These are phyloP conservation scores for Epichloe typhina DNA, from an alignment of 2,329 filamentous ascomycete genomes.

Conservation along the genomic window DNA sequence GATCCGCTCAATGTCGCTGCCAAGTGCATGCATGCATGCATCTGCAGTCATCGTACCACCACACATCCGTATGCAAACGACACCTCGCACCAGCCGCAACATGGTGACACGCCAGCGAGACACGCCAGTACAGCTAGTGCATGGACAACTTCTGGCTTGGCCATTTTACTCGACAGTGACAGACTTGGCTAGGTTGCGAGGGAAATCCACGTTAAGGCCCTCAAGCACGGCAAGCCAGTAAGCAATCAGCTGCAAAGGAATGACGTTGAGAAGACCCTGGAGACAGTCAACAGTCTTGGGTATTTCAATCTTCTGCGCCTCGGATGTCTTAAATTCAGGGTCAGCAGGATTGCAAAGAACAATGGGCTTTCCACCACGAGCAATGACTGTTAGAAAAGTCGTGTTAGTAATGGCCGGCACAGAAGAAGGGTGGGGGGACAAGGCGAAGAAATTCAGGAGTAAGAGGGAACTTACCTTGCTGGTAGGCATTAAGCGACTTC, in stretches of 20 bases:
- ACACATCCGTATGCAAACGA: neutral
- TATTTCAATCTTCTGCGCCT: conserved; percentile 95
- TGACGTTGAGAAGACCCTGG: conserved; percentile 94
- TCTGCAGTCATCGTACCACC: neutral
- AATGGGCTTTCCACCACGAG: conserved; percentile 88
- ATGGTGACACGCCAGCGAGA: conserved; percentile 5
- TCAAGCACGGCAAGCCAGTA: conserved; percentile 98
- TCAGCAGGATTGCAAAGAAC: conserved; percentile 94
- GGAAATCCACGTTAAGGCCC: conserved; percentile 96
- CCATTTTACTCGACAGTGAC: conserved; percentile 88
- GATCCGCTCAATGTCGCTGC: conserved; percentile 5
- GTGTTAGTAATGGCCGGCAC: conserved; percentile 9
- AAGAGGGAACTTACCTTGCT: conserved; percentile 56
- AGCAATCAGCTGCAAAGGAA: conserved; percentile 92
- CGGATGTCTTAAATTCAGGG: conserved; percentile 73
- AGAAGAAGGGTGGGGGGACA: neutral
- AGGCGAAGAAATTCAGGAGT: neutral
- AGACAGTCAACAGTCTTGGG: conserved; percentile 90
- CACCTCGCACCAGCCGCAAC: conserved; percentile 2
- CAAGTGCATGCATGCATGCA: neutral
- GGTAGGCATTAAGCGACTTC: conserved; percentile 99
- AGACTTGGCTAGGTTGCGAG: conserved; percentile 95
- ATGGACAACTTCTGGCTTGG: neutral
- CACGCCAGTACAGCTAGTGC: neutral
- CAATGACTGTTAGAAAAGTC: conserved; percentile 53